These are phyloP conservation scores for Trichothecium roseum DNA, from an alignment of 2,329 filamentous ascomycete species.

Conservation along the genomic window DNA sequence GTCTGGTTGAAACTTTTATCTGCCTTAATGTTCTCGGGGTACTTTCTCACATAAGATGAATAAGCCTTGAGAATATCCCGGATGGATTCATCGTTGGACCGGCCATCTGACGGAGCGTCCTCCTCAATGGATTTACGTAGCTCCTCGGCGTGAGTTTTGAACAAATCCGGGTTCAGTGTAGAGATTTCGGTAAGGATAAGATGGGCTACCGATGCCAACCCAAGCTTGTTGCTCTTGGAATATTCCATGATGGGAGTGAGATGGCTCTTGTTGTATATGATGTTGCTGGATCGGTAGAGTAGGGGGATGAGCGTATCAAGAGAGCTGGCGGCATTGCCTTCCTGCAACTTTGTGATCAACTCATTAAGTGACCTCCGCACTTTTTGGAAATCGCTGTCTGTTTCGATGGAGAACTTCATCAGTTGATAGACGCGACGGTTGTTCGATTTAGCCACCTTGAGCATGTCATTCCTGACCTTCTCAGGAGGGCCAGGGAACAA, in stretches of 20 bases:
- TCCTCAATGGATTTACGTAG: constrained; percentile 79
- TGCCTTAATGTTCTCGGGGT: constrained; percentile 71
- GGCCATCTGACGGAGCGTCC: constrained; percentile 61
- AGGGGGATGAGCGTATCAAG: constrained; percentile 74
- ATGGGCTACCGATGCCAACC: constrained; percentile 69
- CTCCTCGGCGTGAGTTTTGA: constrained; percentile 86
- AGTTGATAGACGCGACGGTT: constrained; percentile 86
- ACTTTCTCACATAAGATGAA: constrained; percentile 79
- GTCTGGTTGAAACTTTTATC: constrained; percentile 75
- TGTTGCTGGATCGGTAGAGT: constrained; percentile 70
- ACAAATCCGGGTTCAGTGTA: constrained; percentile 74
- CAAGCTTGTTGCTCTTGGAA: constrained; percentile 73
- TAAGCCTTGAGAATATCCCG: constrained; percentile 91
- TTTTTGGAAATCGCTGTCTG: constrained; percentile 84
- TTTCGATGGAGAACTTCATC: constrained; percentile 72
- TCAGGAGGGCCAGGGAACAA: constrained; percentile 62
- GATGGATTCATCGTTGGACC: constrained; percentile 59
- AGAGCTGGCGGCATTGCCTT: constrained; percentile 43
- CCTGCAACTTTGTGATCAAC: constrained; percentile 70
- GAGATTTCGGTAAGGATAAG: constrained; percentile 90
- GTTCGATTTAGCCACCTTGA: constrained; percentile 84
- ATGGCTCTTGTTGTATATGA: constrained; percentile 92
- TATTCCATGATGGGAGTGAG: constrained; percentile 82
- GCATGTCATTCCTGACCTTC: constrained; percentile 65
- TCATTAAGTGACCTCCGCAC: constrained; percentile 87